phyloP scores from a whole-genome alignment of 2,329 filamentous ascomycete genomes.

The Penicillium sclerotigenum region DNA sequence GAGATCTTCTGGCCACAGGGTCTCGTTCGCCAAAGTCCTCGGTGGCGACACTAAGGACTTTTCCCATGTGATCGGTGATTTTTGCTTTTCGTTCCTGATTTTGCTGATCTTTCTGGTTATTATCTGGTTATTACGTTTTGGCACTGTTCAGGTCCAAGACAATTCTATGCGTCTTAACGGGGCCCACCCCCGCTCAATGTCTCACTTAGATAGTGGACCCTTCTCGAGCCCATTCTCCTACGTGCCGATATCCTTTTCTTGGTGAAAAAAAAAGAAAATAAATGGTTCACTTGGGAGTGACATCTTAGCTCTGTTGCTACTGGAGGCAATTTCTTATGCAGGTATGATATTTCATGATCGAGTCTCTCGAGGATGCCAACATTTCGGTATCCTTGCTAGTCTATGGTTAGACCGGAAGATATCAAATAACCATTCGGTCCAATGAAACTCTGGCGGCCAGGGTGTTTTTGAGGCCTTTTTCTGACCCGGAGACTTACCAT shows the following conservation, averaged over 20 bases:
- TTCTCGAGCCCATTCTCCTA: background rate
- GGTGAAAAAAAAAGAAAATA: background rate
- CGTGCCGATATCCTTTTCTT: background rate
- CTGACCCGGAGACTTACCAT: background rate
- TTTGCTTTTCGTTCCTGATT: background rate
- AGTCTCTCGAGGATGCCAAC: background rate
- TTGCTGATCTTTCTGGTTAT: background rate
- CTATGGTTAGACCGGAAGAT: background rate
- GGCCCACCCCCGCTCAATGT: conserved; percentile 3
- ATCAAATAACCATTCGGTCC: background rate
- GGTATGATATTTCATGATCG: conserved; percentile 2
- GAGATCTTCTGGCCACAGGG: background rate
- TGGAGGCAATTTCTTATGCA: background rate
- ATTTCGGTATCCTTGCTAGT: background rate
- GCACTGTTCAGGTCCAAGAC: too few species aligned
- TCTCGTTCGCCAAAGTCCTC: background rate
- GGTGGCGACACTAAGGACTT: background rate
- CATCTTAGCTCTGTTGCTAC: background rate
- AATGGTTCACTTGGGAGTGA: background rate
- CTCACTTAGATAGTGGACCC: background rate
- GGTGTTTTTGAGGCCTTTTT: background rate
- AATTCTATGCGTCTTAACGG: background rate
- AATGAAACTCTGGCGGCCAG: background rate
- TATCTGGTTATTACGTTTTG: too few species aligned
- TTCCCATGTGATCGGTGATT: background rate